Base-by-base conservation (phyloP, 305 asterid genomes). In the Ajuga reptans region DNA sequence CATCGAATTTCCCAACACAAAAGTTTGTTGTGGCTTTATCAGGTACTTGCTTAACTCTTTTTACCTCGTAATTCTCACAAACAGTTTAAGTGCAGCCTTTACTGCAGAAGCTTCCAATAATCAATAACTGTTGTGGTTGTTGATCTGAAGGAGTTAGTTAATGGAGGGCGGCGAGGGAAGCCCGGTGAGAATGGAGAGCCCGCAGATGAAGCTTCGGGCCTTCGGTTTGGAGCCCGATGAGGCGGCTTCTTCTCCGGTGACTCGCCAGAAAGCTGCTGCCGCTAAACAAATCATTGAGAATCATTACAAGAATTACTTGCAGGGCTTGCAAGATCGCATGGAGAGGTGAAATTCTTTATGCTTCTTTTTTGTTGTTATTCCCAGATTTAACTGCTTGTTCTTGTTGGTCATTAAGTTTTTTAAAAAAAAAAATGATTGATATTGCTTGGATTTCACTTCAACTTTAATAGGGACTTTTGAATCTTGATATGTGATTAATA, bases 201-300 rank as follows among this genome's bases (percentile, higher is more conserved):
- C 80, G 62, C 78, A 77, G 18, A 81, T 85, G 85, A 85, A 64
- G 84, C 77, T 86, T 77, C 89, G 88, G 72, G 85, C 80, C 66
- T 84, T 90, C 78, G 75, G 59, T 66, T 67, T 85, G 57, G 98
- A 92, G 75, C 88, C 96, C 29, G 97, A 92, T 39, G 88, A 74
- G 60, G 83, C 90, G 43, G 90, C 82, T 56, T 92, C 98, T 24
- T 92, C 98, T 66, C 95, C 98, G 64, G 98, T 92, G 15, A 92
- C 98, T 1, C 78, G 97, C 12, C 97, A 92, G 80, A 92, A 92
- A 72, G 86, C 95, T 14, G 97, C 96, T 27, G 98, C 98, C 2
- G 98, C 98, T 0, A 92, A 92, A 39, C 92, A 92, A 82, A 64
- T 92, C 12, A 92, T 92, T 41, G 98, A 92, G 87, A 92, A 92